These are phyloP conservation scores for Rheum nobile DNA, from an alignment of 148 eudicot genomes.

Conservation along the genomic window DNA sequence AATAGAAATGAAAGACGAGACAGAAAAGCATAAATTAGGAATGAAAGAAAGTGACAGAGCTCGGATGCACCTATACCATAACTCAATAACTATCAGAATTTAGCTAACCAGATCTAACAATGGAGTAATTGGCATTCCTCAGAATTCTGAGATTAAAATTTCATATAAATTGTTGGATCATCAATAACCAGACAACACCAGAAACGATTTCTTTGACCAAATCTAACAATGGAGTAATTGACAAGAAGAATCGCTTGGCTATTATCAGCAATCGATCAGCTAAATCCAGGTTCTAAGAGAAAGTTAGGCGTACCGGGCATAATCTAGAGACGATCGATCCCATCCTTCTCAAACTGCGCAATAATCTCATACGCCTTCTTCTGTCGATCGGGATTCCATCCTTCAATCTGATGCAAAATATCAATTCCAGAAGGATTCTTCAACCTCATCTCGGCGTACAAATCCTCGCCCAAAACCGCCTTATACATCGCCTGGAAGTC, in stretches of 20 bases:
- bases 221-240: too few species aligned
- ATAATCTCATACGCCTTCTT: constrained; percentile 54
- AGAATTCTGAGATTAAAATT: too few species aligned
- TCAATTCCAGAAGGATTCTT: constrained; percentile 60
- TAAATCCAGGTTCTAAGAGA: too few species aligned
- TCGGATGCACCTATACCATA: constrained; percentile 64
- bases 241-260: too few species aligned
- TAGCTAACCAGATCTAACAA: background rate
- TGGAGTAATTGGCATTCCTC: too few species aligned
- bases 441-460: constrained; percentile 30
- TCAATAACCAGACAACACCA: background rate
- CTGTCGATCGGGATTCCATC: constrained; percentile 42
- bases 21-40: too few species aligned
- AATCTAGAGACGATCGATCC: constrained; percentile 70
- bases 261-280: too few species aligned
- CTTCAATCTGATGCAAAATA: too few species aligned
- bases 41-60: constrained; percentile 63
- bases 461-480: constrained; percentile 57
- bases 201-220: too few species aligned
- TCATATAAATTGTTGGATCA: too few species aligned
- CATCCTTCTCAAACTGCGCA: constrained; percentile 62
- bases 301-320: constrained; percentile 59
- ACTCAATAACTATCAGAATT: constrained; percentile 19
- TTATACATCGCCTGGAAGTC: too few species aligned
- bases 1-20: too few species aligned